Percentiles rank a stretch among this genome's conserved stretches.
Conservation (phyloP, 2,329 filamentous ascomycete genomes). For the Fusarium sp. region DNA sequence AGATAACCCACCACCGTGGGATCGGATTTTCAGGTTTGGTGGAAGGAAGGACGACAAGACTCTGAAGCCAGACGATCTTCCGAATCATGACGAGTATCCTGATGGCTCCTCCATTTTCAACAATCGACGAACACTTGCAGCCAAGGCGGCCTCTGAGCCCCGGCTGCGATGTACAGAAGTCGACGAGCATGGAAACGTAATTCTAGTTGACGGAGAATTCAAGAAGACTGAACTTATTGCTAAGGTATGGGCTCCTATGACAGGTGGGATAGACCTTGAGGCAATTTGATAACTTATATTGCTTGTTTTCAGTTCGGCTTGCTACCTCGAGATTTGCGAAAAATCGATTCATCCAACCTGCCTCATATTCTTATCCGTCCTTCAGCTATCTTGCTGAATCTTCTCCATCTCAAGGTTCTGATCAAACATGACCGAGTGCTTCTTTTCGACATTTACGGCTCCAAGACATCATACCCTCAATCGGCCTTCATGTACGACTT, state of each 20-base stretch:
- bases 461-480: conserved; percentile 93
- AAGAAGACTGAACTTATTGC: conserved; percentile 98
- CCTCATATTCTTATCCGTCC: conserved; percentile 95
- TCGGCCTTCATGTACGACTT: conserved; percentile 98
- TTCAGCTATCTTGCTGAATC: conserved; percentile 92
- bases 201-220: conserved; percentile 93
- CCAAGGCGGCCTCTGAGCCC: conserved; percentile 85
- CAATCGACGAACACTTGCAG: conserved; percentile 76
- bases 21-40: conserved; percentile 62
- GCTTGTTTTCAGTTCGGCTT: conserved; percentile 78
- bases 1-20: conserved; percentile 57
- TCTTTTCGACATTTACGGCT: conserved; percentile 96
- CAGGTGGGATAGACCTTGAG: neutral
- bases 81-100: conserved; percentile 69
- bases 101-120: conserved; percentile 71
- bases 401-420: conserved; percentile 94
- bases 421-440: conserved; percentile 96
- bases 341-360: conserved; percentile 96
- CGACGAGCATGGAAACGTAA: conserved; percentile 91
- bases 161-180: conserved; percentile 94
- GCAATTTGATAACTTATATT: conserved; percentile 12
- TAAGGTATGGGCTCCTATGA: conserved; percentile 69
- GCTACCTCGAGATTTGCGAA: conserved; percentile 92
- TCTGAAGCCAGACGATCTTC: conserved; percentile 70
- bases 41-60: conserved; percentile 56